Conservation (phyloP, 164 flowering plant genomes). For the Magnolia sinica region DNA sequence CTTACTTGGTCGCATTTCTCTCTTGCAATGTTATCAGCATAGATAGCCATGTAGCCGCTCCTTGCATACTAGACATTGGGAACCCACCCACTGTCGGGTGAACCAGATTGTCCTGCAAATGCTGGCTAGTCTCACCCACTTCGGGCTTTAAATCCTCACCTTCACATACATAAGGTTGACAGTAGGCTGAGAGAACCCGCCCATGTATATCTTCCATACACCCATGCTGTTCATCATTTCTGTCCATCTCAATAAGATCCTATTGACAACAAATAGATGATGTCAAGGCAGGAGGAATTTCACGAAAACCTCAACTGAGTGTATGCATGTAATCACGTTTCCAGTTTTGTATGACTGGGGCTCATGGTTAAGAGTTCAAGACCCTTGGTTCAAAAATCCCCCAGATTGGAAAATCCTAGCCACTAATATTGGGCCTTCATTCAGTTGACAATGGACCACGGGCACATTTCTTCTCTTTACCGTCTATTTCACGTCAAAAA, state of each 20-base stretch:
- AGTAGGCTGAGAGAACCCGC: conserved; percentile 48
- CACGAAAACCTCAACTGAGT: not conserved
- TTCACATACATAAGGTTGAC: conserved; percentile 33
- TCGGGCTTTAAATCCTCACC: conserved; percentile 7
- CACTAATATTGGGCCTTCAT: no score
- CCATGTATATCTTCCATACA: conserved; percentile 54
- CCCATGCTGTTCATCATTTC: conserved; percentile 58
- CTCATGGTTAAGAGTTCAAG: not conserved
- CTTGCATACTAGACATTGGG: conserved; percentile 18
- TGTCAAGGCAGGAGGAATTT: not conserved
- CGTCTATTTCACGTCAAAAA: no score
- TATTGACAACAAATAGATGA: conserved; percentile 18
- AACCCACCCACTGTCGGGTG: conserved; percentile 13
- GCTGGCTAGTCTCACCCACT: conserved; percentile 8
- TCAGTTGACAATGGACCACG: no score
- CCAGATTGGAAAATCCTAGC: not conserved
- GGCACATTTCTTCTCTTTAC: not conserved
- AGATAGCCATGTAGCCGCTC: conserved; percentile 22
- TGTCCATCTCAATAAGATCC: conserved; percentile 84
- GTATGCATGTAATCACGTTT: no score
- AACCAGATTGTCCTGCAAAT: conserved; percentile 25
- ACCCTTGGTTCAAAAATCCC: not conserved
- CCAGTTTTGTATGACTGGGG: not conserved
- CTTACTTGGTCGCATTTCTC: conserved; percentile 1
- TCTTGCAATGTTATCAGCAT: conserved; percentile 24